These are phyloP conservation scores for Podila clonocystis DNA, from an alignment of 192 early-diverging fungal genomes.

Conservation along the genomic window DNA sequence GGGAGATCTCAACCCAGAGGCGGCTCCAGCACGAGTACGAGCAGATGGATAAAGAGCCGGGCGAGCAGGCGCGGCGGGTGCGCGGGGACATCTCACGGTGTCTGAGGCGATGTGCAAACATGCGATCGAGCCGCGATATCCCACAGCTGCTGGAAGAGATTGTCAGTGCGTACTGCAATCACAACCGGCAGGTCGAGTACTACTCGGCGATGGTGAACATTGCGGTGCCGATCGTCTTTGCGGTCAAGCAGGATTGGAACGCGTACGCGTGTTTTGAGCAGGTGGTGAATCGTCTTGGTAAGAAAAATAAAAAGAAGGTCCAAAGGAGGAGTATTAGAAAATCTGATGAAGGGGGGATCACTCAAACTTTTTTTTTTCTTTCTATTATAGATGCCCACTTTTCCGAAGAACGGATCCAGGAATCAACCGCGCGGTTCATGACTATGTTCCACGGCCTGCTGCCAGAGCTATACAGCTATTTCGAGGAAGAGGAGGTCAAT, in stretches of 20 bases:
- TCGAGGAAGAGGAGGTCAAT: slow-evolving; percentile 94
- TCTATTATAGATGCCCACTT: slow-evolving; percentile 74
- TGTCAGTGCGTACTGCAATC: slow-evolving; percentile 82
- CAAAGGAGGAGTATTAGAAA: background rate
- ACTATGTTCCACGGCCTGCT: slow-evolving; percentile 82
- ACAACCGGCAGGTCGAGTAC: slow-evolving; percentile 80
- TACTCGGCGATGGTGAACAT: slow-evolving; percentile 70
- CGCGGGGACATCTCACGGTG: slow-evolving; percentile 80
- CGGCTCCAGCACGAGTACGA: slow-evolving; percentile 32
- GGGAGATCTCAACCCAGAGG: slow-evolving; percentile 29
- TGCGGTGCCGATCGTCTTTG: slow-evolving; percentile 83
- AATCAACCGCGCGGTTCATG: slow-evolving; percentile 87
- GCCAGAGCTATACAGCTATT: slow-evolving; percentile 91
- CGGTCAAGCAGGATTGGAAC: slow-evolving; percentile 74
- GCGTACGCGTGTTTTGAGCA: slow-evolving; percentile 85
- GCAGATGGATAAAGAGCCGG: slow-evolving; percentile 70
- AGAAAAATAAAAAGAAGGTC: background rate
- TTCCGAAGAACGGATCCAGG: slow-evolving; percentile 67
- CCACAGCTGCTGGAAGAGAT: slow-evolving; percentile 78
- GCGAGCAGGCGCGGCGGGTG: slow-evolving; percentile 73
- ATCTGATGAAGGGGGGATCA: no score
- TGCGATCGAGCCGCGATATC: slow-evolving; percentile 25
- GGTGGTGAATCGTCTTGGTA: slow-evolving; percentile 74
- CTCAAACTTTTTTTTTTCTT: slow-evolving; percentile 1
- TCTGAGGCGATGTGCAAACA: slow-evolving; percentile 37